phyloP scores from a whole-genome alignment of 257 asterid species.

The Ligustrum vulgare region DNA sequence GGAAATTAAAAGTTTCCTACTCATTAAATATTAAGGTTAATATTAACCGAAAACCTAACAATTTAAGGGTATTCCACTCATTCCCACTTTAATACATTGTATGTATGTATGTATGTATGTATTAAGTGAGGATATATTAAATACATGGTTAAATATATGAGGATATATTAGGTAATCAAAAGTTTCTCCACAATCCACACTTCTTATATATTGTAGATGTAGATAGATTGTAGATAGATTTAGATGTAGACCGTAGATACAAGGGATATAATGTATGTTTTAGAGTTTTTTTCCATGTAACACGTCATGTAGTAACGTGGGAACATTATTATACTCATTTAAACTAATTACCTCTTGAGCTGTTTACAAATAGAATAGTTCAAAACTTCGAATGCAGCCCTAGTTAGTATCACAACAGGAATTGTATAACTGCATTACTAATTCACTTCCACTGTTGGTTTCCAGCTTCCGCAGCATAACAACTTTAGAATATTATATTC shows the following conservation, averaged over 20 bases:
- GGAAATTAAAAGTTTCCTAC: too few relatives aligned
- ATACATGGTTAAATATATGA: too few relatives aligned
- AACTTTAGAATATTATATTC: constrained; percentile 64
- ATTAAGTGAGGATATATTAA: too few relatives aligned
- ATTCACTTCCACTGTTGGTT: constrained; percentile 23
- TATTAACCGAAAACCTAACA: too few relatives aligned
- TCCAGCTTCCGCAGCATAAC: constrained; percentile 82
- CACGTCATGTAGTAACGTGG: background rate
- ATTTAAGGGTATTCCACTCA: too few relatives aligned
- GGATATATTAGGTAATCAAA: too few relatives aligned
- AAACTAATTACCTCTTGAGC: constrained; percentile 1
- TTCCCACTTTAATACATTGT: too few relatives aligned
- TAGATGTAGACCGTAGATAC: background rate
- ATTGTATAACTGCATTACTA: constrained; percentile 12
- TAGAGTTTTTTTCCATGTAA: background rate
- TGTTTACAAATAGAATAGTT: background rate
- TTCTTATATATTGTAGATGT: too few relatives aligned
- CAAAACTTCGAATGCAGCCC: background rate
- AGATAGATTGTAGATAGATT: too few relatives aligned
- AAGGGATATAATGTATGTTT: background rate
- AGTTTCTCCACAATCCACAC: too few relatives aligned
- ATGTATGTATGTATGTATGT: too few relatives aligned
- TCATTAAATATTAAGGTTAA: too few relatives aligned
- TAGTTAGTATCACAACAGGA: constrained; percentile 17
- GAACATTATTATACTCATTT: background rate